Conservation (phyloP, 768 basidiomycete species). For the Suillus hirtellus region DNA sequence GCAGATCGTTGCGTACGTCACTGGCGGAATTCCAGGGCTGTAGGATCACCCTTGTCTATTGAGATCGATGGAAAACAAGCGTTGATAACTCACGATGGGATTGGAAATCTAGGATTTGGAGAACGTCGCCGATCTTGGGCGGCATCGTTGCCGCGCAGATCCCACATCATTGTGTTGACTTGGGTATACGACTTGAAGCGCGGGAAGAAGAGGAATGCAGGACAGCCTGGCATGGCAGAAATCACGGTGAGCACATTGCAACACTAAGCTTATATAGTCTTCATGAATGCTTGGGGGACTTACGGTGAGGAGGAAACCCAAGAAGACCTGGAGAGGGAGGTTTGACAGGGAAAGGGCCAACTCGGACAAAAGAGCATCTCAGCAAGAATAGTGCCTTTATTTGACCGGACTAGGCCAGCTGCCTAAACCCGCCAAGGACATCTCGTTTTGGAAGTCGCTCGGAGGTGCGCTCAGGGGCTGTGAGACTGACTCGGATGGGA, state of each 20-base stretch:
- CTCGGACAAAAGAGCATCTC: constrained; percentile 21
- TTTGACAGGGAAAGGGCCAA: constrained; percentile 19
- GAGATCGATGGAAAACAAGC: background rate
- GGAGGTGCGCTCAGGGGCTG: background rate
- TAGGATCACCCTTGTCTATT: constrained; percentile 9
- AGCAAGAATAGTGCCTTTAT: constrained; percentile 27
- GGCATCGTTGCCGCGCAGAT: constrained; percentile 20
- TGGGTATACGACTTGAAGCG: constrained; percentile 36
- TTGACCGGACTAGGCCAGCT: constrained; percentile 21
- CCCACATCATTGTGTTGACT: constrained; percentile 33
- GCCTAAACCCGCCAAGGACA: background rate
- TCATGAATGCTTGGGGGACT: constrained; percentile 13
- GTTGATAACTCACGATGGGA: constrained; percentile 20
- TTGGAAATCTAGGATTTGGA: constrained; percentile 18
- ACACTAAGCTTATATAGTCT: constrained; percentile 27
- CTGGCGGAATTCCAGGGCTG: constrained; percentile 17
- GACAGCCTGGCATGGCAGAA: constrained; percentile 32
- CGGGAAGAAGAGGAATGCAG: constrained; percentile 31
- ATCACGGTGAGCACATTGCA: constrained; percentile 10
- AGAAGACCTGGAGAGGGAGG: constrained; percentile 26
- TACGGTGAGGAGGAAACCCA: constrained; percentile 24
- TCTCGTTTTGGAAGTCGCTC: background rate
- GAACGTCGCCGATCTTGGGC: constrained; percentile 17
- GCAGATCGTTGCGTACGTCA: constrained; percentile 16
- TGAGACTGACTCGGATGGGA: background rate